phyloP scores from a whole-genome alignment of 2,329 filamentous ascomycete species.

The Cryphonectria nitschkei region DNA sequence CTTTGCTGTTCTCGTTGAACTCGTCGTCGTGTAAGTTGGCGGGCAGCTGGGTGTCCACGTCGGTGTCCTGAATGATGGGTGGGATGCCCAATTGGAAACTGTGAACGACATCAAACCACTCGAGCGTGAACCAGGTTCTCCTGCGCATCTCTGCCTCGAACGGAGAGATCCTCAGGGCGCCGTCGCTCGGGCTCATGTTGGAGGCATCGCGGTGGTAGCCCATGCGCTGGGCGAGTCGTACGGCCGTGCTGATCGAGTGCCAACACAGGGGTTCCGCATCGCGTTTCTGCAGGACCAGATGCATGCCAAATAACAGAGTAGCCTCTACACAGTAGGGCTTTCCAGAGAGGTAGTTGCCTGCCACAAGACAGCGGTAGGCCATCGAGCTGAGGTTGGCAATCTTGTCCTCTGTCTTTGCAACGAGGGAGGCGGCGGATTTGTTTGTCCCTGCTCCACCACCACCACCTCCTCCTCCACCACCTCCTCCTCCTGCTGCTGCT shows the following conservation, averaged over 20 bases:
- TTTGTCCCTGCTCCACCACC: background rate
- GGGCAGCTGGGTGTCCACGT: conserved; percentile 50
- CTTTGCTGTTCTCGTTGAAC: conserved; percentile 50
- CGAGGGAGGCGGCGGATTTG: conserved; percentile 29
- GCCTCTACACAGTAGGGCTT: conserved; percentile 53
- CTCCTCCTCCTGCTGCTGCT: background rate
- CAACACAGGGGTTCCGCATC: conserved; percentile 49
- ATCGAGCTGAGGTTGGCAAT: conserved; percentile 40
- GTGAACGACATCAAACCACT: conserved; percentile 25
- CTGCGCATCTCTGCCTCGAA: conserved; percentile 58
- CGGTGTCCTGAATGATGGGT: conserved; percentile 49
- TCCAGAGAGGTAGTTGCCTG: conserved; percentile 51
- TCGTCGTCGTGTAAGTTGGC: conserved; percentile 53
- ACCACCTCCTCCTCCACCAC: background rate
- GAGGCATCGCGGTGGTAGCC: conserved; percentile 55
- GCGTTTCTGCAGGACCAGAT: conserved; percentile 45
- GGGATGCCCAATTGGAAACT: conserved; percentile 39
- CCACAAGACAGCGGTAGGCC: conserved; percentile 51
- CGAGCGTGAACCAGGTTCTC: conserved; percentile 49
- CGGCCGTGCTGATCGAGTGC: conserved; percentile 51
- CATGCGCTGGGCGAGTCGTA: conserved; percentile 54
- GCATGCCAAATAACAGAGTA: conserved; percentile 49
- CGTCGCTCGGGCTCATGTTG: conserved; percentile 41
- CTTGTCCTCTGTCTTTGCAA: conserved; percentile 31
- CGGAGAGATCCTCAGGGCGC: conserved; percentile 39